Evolutionary conservation across 78 protist genomes (phyloP).

Genomic region (Mantamonas sphyraenae): DNA sequence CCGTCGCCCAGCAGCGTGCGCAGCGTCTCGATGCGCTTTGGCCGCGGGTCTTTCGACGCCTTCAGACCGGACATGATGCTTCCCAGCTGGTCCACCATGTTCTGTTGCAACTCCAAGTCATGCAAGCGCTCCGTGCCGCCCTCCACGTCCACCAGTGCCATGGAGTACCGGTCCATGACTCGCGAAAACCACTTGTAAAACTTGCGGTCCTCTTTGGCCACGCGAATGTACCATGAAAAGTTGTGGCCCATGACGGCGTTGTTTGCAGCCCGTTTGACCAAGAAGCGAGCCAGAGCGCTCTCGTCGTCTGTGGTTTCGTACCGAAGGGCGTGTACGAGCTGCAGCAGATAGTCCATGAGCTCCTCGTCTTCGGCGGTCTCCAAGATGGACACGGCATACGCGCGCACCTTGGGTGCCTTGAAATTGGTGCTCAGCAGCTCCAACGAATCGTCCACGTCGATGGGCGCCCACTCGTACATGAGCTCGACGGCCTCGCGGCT

Average conservation of each 20-base stretch:
- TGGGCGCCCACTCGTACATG: slow-evolving; percentile 38
- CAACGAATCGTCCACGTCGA: slow-evolving; percentile 61
- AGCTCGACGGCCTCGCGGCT: slow-evolving; percentile 41
- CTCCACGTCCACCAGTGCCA: slow-evolving; percentile 38
- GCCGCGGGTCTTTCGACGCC: slow-evolving; percentile 1
- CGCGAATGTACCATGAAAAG: slow-evolving; percentile 41
- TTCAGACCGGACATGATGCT: neutral
- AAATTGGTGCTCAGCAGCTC: slow-evolving; percentile 65
- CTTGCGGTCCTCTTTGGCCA: slow-evolving; percentile 7
- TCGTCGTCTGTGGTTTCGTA: slow-evolving; percentile 35
- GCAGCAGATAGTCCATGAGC: slow-evolving; percentile 62
- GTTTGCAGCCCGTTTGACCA: slow-evolving; percentile 21
- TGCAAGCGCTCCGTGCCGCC: neutral
- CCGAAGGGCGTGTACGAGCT: slow-evolving; percentile 88
- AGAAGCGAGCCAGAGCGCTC: slow-evolving; percentile 39
- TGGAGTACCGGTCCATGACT: slow-evolving; percentile 3
- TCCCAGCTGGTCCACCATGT: neutral
- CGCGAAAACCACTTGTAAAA: neutral
- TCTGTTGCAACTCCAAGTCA: neutral
- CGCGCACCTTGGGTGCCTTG: slow-evolving; percentile 43
- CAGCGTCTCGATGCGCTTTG: slow-evolving; percentile 11
- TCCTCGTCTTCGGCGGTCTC: slow-evolving; percentile 32
- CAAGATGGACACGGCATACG: slow-evolving; percentile 66
- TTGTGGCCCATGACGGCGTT: slow-evolving; percentile 32
- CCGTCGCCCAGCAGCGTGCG: neutral